These are phyloP conservation scores for Exophiala sp. DNA, from an alignment of 2,329 filamentous ascomycete species.

Conservation along the genomic window DNA sequence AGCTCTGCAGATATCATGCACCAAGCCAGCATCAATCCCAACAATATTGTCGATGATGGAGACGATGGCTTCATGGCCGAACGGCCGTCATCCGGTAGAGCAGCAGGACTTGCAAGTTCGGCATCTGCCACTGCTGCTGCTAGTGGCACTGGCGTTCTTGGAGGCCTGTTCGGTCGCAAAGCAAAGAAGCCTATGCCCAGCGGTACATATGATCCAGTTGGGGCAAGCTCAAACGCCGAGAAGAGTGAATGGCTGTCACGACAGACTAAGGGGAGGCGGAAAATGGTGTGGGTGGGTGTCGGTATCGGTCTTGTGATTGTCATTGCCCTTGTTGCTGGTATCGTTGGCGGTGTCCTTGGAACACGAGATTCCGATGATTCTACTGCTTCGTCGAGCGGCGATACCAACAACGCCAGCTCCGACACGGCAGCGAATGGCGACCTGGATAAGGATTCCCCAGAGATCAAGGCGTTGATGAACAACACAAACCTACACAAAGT, in stretches of 20 bases:
- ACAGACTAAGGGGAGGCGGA: constrained; percentile 58
- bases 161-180: constrained; percentile 39
- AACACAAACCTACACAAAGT: constrained; percentile 82
- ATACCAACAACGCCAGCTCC: constrained; percentile 46
- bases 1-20: constrained; percentile 49
- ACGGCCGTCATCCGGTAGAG: constrained; percentile 35
- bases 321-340: constrained; percentile 66
- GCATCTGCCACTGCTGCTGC: constrained; percentile 38
- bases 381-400: constrained; percentile 24
- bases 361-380: constrained; percentile 42
- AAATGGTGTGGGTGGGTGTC: constrained; percentile 61
- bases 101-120: constrained; percentile 48
- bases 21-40: constrained; percentile 52
- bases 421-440: constrained; percentile 62
- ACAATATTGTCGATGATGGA: constrained; percentile 77
- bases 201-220: constrained; percentile 55
- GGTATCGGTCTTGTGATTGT: constrained; percentile 60
- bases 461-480: constrained; percentile 76
- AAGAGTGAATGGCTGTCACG: constrained; percentile 61
- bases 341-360: constrained; percentile 66
- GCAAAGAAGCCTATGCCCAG: constrained; percentile 34
- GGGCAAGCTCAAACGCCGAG: constrained; percentile 40
- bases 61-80: constrained; percentile 68
- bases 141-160: constrained; percentile 38
- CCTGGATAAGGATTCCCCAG: constrained; percentile 63